A percentile compares a stretch with the other conserved stretches of the same genome.
These are phyloP conservation scores for Claviceps quebecensis DNA, from an alignment of 2,329 filamentous ascomycete genomes.

Conservation along the genomic window DNA sequence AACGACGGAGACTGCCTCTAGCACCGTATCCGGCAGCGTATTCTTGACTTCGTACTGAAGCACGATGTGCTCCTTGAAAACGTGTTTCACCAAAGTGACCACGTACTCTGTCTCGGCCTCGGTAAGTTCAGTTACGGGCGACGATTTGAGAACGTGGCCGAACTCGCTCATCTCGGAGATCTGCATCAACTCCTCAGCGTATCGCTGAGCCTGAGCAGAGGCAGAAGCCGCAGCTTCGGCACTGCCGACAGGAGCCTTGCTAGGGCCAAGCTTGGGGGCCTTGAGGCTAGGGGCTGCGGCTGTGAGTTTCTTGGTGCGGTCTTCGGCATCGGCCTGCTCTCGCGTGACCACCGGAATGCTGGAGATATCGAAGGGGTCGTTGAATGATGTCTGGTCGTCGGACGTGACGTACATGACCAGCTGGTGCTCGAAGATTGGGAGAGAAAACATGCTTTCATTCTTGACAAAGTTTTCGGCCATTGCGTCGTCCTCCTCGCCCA, in stretches of 20 bases:
- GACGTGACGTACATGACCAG: conserved; percentile 95
- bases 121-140: conserved; percentile 71
- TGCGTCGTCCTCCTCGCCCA: conserved; percentile 84
- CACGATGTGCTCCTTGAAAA: conserved; percentile 95
- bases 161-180: conserved; percentile 88
- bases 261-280: conserved; percentile 66
- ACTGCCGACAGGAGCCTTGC: conserved; percentile 54
- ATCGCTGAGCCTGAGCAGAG: conserved; percentile 71
- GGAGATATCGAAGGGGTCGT: conserved; percentile 75
- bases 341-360: conserved; percentile 86
- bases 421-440: conserved; percentile 91
- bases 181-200: conserved; percentile 71
- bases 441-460: conserved; percentile 90
- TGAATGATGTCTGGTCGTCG: conserved; percentile 74
- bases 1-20: conserved; percentile 78
- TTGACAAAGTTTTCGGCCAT: conserved; percentile 80
- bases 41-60: conserved; percentile 97
- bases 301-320: conserved; percentile 93
- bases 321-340: conserved; percentile 91
- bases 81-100: conserved; percentile 83
- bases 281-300: conserved; percentile 87
- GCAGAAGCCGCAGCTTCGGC: conserved; percentile 65
- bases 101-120: conserved; percentile 97
- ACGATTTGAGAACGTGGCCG: conserved; percentile 85
- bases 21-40: conserved; percentile 77